Percentiles rank a stretch among this genome's conserved stretches.
Conservation (phyloP, 164 flowering plant species). For the Hamamelis virginiana region DNA sequence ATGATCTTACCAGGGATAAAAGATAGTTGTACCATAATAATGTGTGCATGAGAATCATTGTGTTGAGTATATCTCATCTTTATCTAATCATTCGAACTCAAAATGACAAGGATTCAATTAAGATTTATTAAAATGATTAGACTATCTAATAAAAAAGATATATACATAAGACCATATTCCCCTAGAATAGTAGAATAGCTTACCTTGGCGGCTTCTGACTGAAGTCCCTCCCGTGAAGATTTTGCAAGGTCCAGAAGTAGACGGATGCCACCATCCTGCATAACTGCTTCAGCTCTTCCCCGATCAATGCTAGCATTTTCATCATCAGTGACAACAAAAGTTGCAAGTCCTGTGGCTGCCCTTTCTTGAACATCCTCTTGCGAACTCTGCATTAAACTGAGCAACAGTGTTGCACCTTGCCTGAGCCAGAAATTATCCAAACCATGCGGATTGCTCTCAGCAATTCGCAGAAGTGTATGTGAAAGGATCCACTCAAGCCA, state of each 20-base stretch:
- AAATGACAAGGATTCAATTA: not conserved
- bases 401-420: constrained; percentile 80
- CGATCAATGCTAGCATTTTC: constrained; percentile 86
- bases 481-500: constrained; percentile 96
- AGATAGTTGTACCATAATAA: not conserved
- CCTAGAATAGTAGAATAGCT: constrained; percentile 4
- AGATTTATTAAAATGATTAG: not conserved
- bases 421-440: constrained; percentile 82
- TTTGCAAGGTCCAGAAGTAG: constrained; percentile 79
- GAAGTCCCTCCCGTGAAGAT: constrained; percentile 92
- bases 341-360: constrained; percentile 96
- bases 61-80: not conserved
- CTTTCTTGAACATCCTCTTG: constrained; percentile 99
- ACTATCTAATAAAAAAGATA: not conserved
- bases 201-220: constrained; percentile 96
- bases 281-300: constrained; percentile 87
- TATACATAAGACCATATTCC: not conserved
- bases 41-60: not conserved
- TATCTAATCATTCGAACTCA: not conserved
- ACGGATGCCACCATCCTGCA: constrained; percentile 85
- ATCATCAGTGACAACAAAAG: constrained; percentile 95
- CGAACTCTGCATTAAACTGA: constrained; percentile 74
- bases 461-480: constrained; percentile 74
- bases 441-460: constrained; percentile 75
- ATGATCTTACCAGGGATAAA: not conserved